These are phyloP conservation scores for Cupressus sempervirens DNA, from an alignment of 75 land plant species.

Conservation along the genomic window DNA sequence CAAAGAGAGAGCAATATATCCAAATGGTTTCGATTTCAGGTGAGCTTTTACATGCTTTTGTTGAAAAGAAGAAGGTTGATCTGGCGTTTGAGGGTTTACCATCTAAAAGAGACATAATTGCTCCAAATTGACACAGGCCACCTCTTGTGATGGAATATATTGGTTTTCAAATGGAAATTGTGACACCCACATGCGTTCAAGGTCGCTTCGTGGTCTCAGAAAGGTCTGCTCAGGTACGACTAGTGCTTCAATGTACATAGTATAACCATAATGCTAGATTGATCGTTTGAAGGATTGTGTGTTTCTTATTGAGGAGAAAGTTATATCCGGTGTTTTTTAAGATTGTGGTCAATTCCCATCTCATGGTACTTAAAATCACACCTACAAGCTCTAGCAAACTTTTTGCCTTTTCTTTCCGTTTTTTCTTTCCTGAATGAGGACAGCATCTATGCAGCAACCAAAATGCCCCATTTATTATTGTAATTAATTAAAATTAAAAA, in stretches of 20 bases:
- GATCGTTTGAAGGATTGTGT: neutral
- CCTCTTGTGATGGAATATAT: neutral
- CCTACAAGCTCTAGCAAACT: neutral
- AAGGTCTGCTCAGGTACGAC: slow-evolving; percentile 16
- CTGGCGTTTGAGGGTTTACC: neutral
- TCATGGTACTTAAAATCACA: too few species aligned
- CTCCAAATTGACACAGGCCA: too few species aligned
- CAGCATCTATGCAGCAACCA: too few species aligned
- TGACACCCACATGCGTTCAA: slow-evolving; percentile 9
- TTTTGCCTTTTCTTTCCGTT: neutral
- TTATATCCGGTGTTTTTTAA: neutral
- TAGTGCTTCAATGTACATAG: neutral
- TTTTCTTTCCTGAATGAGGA: neutral
- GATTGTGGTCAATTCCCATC: neutral
- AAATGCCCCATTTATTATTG: too few species aligned
- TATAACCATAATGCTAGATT: neutral
- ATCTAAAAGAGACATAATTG: neutral
- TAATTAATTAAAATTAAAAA: too few species aligned
- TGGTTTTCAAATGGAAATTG: slow-evolving; percentile 19
- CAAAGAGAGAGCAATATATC: neutral
- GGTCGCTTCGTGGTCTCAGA: slow-evolving; percentile 25
- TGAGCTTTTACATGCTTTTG: too few species aligned
- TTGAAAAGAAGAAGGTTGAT: neutral
- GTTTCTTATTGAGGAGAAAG: neutral
- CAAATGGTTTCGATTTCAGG: neutral